These are phyloP conservation scores for Claviceps quebecensis DNA, from an alignment of 2,329 filamentous ascomycete genomes.

Conservation along the genomic window DNA sequence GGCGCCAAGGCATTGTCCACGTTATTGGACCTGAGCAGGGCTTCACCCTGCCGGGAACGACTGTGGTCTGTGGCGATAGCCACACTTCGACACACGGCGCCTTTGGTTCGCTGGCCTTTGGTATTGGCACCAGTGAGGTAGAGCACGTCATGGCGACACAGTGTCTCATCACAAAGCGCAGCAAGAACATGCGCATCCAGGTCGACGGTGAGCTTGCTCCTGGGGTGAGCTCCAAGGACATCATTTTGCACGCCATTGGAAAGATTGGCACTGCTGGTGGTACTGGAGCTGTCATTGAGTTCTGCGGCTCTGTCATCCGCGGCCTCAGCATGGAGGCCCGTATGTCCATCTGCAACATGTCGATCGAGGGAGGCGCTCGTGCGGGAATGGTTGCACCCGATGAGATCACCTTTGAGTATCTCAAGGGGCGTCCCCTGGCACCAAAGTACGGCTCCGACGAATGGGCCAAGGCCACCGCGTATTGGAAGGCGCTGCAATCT, in stretches of 20 bases:
- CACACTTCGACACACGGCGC: slow-evolving; percentile 97
- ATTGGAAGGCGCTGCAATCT: slow-evolving; percentile 77
- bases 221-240: slow-evolving; percentile 91
- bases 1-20: slow-evolving; percentile 95
- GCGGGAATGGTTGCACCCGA: slow-evolving; percentile 96
- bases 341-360: slow-evolving; percentile 99
- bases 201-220: slow-evolving; percentile 81
- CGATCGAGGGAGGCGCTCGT: slow-evolving; percentile 87
- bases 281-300: slow-evolving; percentile 90
- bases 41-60: slow-evolving; percentile 93
- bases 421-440: slow-evolving; percentile 79
- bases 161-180: slow-evolving; percentile 83
- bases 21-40: slow-evolving; percentile 97
- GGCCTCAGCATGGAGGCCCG: slow-evolving; percentile 86
- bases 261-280: slow-evolving; percentile 90
- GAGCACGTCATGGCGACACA: slow-evolving; percentile 97
- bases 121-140: slow-evolving; percentile 95
- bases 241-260: slow-evolving; percentile 86
- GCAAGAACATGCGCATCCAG: slow-evolving; percentile 97
- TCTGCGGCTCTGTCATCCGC: slow-evolving; percentile 87
- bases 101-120: slow-evolving; percentile 87
- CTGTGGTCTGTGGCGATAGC: slow-evolving; percentile 93
- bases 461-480: slow-evolving; percentile 77
- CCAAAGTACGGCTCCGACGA: slow-evolving; percentile 71
- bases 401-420: slow-evolving; percentile 85